Evolutionary conservation across 2,329 filamentous ascomycete species (phyloP).

Genomic region (Berkeleyomyces rouxiae): DNA sequence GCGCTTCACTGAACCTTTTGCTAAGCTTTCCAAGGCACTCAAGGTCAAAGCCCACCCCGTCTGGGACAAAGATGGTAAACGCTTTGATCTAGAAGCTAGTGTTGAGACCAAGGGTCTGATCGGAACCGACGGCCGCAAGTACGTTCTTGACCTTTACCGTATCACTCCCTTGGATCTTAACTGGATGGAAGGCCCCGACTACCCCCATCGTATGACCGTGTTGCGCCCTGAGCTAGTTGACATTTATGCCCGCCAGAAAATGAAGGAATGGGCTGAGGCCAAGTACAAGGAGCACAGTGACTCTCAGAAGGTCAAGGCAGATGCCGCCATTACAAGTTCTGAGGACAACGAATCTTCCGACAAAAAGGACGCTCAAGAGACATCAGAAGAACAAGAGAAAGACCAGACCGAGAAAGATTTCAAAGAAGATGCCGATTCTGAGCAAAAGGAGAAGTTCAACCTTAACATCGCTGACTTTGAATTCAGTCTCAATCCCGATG

Average conservation of each 20-base stretch:
- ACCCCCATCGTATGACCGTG: slow-evolving; percentile 94
- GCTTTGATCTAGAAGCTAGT: slow-evolving; percentile 82
- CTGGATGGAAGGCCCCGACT: slow-evolving; percentile 64
- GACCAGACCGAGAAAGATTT: slow-evolving; percentile 13
- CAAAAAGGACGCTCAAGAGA: slow-evolving; percentile 23
- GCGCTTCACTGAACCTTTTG: slow-evolving; percentile 67
- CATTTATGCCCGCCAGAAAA: slow-evolving; percentile 64
- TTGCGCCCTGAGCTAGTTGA: slow-evolving; percentile 82
- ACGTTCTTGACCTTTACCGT: slow-evolving; percentile 91
- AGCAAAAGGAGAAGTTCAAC: slow-evolving; percentile 26
- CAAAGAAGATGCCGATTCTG: slow-evolving; percentile 28
- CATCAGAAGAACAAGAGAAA: slow-evolving; percentile 18
- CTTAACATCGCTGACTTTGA: slow-evolving; percentile 79
- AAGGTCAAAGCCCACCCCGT: slow-evolving; percentile 89
- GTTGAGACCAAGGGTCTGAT: slow-evolving; percentile 97
- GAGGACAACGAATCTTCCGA: slow-evolving; percentile 22
- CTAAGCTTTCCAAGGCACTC: slow-evolving; percentile 78
- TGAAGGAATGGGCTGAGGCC: slow-evolving; percentile 73
- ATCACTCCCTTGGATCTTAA: slow-evolving; percentile 79
- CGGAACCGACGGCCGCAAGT: slow-evolving; percentile 90
- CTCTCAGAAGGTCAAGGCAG: slow-evolving; percentile 20
- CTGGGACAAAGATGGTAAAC: slow-evolving; percentile 90
- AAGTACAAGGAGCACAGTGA: slow-evolving; percentile 33
- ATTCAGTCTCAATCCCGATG: slow-evolving; percentile 84
- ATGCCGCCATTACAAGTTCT: slow-evolving; percentile 16